These are phyloP conservation scores for Elaeis guineensis DNA, from an alignment of 176 grass and related monocot genomes.

Conservation along the genomic window DNA sequence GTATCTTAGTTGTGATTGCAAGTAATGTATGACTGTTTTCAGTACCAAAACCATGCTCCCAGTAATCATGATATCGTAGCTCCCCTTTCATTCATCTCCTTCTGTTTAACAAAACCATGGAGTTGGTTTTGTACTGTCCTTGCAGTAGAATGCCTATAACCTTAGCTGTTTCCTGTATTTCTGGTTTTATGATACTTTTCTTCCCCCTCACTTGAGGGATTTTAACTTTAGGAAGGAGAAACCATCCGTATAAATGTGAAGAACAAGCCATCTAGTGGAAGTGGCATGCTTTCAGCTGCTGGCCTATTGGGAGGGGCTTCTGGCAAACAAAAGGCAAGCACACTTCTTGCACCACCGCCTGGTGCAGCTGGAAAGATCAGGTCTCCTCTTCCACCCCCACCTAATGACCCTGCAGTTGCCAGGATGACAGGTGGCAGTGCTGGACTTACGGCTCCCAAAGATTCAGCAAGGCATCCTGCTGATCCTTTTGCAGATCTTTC, in stretches of 20 bases:
- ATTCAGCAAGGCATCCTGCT: conserved; percentile 35
- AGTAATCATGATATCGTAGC: too few species aligned
- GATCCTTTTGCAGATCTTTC: conserved; percentile 91
- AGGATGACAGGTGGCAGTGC: conserved; percentile 51
- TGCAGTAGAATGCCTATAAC: too few species aligned
- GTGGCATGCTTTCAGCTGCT: conserved; percentile 74
- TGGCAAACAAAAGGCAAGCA: conserved; percentile 45
- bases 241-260: conserved; percentile 98
- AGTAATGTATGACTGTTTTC: too few species aligned
- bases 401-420: conserved; percentile 71
- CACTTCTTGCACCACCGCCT: conserved; percentile 72
- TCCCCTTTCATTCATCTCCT: too few species aligned
- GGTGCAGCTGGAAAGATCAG: conserved; percentile 70
- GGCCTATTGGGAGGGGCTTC: conserved; percentile 50
- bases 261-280: conserved; percentile 65
- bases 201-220: too few species aligned
- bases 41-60: too few species aligned
- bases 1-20: too few species aligned
- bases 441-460: conserved; percentile 29
- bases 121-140: too few species aligned
- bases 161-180: too few species aligned
- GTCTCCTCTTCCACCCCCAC: conserved; percentile 84
- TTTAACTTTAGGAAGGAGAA: conserved; percentile 67
- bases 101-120: too few species aligned
- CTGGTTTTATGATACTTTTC: too few species aligned